Evolutionary conservation across 805 yeast genomes (phyloP), one percentile per base, ranked within the genome.

Genomic region (Pichia nakasei): DNA sequence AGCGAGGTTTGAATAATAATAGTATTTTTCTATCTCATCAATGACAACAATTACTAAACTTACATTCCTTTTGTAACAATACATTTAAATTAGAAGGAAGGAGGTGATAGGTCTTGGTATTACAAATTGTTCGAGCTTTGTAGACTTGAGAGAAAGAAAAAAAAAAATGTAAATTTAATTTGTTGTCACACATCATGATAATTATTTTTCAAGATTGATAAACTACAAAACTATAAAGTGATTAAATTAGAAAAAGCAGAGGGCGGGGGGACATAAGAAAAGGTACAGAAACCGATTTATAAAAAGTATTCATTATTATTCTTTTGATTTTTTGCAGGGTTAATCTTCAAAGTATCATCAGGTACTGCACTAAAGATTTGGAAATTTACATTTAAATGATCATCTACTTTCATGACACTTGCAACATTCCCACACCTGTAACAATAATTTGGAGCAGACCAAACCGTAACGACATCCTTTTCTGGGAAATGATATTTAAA

Each of bases 341-440:
- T 61, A 41, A 62, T 55, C 50, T 61, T 65, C 21, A 61, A 48
- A 12, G 68, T 65, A 55, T 86, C 94, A 61, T 87, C 96, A 49
- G 93, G 94, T 38, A 91, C 98, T 11, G 97, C 97, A 56, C 87
- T 81, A 65, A 93, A 93, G 20, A 93, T 93, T 59, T 86, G 85
- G 68, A 93, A 93, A 57, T 85, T 82, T 11, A 97, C 96, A 51
- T 79, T 83, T 54, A 85, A 68, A 52, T 81, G 81, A 51, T 86
- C 95, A 55, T 82, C 95, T 43, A 93, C 85, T 62, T 88, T 86
- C 98, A 91, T 91, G 17, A 91, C 96, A 72, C 95, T 84, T 26
- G 98, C 98, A 41, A 91, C 97, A 60, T 91, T 91, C 47, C 98
- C 98, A 68, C 97, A 91, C 58, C 97, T 73, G 65, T 91, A 91